phyloP scores from a whole-genome alignment of 2,329 filamentous ascomycete species.

The Corynespora cassiicola region DNA sequence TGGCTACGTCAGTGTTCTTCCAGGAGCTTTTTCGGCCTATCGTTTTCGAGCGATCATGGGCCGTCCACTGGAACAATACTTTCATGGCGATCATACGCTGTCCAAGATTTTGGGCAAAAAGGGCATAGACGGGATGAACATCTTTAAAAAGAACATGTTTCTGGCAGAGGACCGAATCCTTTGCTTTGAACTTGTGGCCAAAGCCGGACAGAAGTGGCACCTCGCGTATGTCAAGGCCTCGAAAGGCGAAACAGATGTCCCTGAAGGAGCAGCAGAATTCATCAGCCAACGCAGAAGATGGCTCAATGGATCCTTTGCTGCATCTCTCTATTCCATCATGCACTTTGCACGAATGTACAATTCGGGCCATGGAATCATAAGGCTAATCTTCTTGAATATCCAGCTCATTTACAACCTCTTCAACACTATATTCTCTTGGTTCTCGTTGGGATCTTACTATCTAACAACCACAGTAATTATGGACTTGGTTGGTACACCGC shows the following conservation, averaged over 20 bases:
- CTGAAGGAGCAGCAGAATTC: constrained; percentile 91
- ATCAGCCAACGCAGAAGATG: constrained; percentile 95
- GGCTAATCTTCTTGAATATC: constrained; percentile 96
- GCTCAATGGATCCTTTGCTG: constrained; percentile 96
- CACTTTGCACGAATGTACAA: constrained; percentile 97
- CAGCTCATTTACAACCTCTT: constrained; percentile 92
- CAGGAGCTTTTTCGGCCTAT: constrained; percentile 96
- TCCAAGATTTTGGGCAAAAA: constrained; percentile 94
- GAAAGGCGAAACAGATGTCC: constrained; percentile 96
- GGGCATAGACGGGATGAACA: constrained; percentile 99
- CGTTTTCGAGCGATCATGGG: constrained; percentile 97
- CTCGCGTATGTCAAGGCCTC: constrained; percentile 95
- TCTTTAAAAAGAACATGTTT: constrained; percentile 99
- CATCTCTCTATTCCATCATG: constrained; percentile 93
- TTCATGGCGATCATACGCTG: constrained; percentile 95
- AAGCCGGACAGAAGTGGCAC: constrained; percentile 55
- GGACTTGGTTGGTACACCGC: constrained; percentile 76
- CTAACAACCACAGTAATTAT: constrained; percentile 94
- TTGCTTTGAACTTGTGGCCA: constrained; percentile 74
- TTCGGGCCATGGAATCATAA: constrained; percentile 90
- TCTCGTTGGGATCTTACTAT: constrained; percentile 77
- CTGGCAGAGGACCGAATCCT: constrained; percentile 99
- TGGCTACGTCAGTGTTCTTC: constrained; percentile 93
- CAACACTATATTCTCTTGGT: constrained; percentile 88
- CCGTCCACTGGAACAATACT: constrained; percentile 92